Conservation (phyloP, 2,329 filamentous ascomycete species). For the Rutstroemia sp. region DNA sequence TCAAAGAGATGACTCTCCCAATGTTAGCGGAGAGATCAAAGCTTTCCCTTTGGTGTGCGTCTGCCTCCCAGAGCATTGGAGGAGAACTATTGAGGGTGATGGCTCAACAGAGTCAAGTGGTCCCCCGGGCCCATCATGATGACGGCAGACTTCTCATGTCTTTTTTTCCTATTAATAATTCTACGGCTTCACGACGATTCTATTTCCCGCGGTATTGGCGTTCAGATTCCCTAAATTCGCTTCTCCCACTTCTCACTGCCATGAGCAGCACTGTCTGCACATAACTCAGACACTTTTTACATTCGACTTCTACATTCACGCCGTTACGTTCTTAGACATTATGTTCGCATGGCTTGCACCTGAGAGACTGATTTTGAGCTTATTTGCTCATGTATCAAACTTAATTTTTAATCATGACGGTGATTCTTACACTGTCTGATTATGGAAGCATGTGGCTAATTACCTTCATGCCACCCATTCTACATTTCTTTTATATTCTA, state of each 20-base stretch:
- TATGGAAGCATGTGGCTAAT: constrained; percentile 7
- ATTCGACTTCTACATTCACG: constrained; percentile 13
- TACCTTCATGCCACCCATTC: constrained; percentile 4
- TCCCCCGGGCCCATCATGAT: constrained; percentile 21
- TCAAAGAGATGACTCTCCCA: constrained; percentile 54
- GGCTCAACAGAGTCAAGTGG: constrained; percentile 56
- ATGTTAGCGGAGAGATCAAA: constrained; percentile 79
- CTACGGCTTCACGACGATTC: constrained; percentile 28
- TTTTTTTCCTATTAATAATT: constrained; percentile 9
- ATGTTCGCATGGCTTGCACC: constrained; percentile 16
- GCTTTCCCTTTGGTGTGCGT: constrained; percentile 96
- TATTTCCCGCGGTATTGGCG: constrained; percentile 21
- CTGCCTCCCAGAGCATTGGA: constrained; percentile 91
- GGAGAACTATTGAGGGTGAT: constrained; percentile 91
- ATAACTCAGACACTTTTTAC: constrained; percentile 6
- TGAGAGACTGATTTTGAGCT: constrained; percentile 14
- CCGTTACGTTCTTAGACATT: constrained; percentile 25
- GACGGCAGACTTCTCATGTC: neutral
- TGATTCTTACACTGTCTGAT: constrained; percentile 7
- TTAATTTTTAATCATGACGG: constrained; percentile 20
- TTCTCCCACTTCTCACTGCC: constrained; percentile 4
- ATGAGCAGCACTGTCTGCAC: neutral
- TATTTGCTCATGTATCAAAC: constrained; percentile 15
- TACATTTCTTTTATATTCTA: constrained; percentile 21
- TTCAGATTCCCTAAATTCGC: constrained; percentile 14